Evolutionary conservation across 306 rosid genomes (phyloP), one percentile per base, ranked within the genome.

Genomic region (Lablab purpureus): DNA sequence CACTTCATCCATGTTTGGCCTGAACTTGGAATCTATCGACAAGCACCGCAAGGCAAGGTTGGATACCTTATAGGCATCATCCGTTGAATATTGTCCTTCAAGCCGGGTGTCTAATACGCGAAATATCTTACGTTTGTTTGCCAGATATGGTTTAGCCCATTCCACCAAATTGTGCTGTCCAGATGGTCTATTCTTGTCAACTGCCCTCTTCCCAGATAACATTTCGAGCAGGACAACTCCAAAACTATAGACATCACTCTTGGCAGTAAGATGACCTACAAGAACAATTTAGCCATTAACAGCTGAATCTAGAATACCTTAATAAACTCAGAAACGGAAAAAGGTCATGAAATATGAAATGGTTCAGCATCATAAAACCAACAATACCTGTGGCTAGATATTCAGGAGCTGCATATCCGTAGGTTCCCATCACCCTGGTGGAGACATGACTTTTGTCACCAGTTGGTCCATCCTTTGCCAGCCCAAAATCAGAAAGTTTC

Each of bases 401-500:
- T 49, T 88, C 95, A 10, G 95, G 95, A 55, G 92, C 92, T 34
- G 89, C 91, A 72, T 90, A 90, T 55, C 92, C 92, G 3, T 84
- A 85, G 25, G 95, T 88, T 62, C 91, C 88, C 84, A 85, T 85
- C 56, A 80, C 85, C 81, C 91, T 84, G 74, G 88, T 87, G 12
- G 92, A 87, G 79, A 88, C 88, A n/a, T 90, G 90, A 62, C 84
- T 85, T 76, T 71, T 87, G 74, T 87, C 84, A 18, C 92, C 91
- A 0, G 88, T 84, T 30, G 92, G 91, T 69, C 92, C 91, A 52
- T 85, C 95, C 76, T 85, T 90, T 14, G 94, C 88, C 83, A 90
- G 83, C 79, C 92, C 92, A 37, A 90, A 87, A 84, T 90, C 95
- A 70, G 88, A 85, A 77, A 90, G 89, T 74, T 90, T 90, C 51